phyloP scores from a whole-genome alignment of 2,329 filamentous ascomycete genomes.

The Sporothrix inflata region DNA sequence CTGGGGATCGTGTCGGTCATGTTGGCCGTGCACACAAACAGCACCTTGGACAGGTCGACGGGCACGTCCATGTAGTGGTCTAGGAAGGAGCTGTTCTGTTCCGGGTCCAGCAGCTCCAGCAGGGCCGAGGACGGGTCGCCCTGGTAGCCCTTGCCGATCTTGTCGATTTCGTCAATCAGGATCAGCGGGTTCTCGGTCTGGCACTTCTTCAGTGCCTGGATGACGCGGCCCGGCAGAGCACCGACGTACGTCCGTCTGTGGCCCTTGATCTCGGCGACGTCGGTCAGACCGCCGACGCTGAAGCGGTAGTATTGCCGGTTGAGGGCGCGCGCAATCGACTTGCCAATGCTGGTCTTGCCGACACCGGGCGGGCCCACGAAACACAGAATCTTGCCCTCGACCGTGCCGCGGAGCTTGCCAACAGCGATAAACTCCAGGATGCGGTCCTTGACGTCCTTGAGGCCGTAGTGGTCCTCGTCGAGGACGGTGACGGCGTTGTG shows the following conservation, averaged over 20 bases:
- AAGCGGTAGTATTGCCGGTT: slow-evolving; percentile 98
- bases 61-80: slow-evolving; percentile 99
- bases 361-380: slow-evolving; percentile 97
- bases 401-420: slow-evolving; percentile 92
- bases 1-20: slow-evolving; percentile 98
- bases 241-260: slow-evolving; percentile 96
- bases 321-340: slow-evolving; percentile 91
- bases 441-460: slow-evolving; percentile 98
- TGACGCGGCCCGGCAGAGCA: slow-evolving; percentile 91
- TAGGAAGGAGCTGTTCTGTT: slow-evolving; percentile 96
- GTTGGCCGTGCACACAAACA: slow-evolving; percentile 98
- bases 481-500: slow-evolving; percentile 86
- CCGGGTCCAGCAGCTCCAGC: slow-evolving; percentile 90
- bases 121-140: slow-evolving; percentile 94
- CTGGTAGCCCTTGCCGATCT: slow-evolving; percentile 95
- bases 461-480: slow-evolving; percentile 93
- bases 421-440: slow-evolving; percentile 98
- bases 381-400: slow-evolving; percentile 97
- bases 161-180: slow-evolving; percentile 96
- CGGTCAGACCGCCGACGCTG: slow-evolving; percentile 93
- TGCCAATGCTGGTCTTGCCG: slow-evolving; percentile 98
- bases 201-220: slow-evolving; percentile 97
- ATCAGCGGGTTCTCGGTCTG: slow-evolving; percentile 98
- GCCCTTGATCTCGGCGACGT: slow-evolving; percentile 98
- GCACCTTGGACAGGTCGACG: slow-evolving; percentile 93